These are phyloP conservation scores for Flueggea neowawraea DNA, from an alignment of 441 rosid species.

Conservation along the genomic window DNA sequence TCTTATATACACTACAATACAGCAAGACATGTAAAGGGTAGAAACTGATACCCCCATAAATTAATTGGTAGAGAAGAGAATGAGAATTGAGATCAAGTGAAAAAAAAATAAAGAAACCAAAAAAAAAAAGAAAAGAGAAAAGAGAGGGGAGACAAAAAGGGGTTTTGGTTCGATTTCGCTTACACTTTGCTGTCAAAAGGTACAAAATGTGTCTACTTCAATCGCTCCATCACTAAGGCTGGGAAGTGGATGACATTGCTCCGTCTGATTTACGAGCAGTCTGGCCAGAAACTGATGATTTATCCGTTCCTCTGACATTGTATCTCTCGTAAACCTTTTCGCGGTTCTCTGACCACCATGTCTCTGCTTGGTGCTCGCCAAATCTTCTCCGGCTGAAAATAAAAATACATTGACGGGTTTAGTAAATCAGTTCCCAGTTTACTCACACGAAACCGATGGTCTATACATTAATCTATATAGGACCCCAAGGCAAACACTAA, in stretches of 20 bases:
- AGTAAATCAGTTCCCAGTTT: too few relatives aligned
- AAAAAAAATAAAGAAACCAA: background rate
- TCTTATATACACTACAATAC: slow-evolving; percentile 60
- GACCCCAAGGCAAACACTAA: too few relatives aligned
- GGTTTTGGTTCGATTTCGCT: slow-evolving; percentile 5
- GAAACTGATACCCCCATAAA: slow-evolving; percentile 16
- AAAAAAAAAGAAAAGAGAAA: slow-evolving; percentile 17
- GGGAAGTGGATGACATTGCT: slow-evolving; percentile 52
- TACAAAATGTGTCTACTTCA: slow-evolving; percentile 12
- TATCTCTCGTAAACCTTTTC: slow-evolving; percentile 83
- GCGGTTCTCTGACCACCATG: slow-evolving; percentile 99
- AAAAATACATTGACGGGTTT: slow-evolving; percentile 11
- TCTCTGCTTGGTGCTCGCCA: slow-evolving; percentile 94
- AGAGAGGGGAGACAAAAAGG: background rate
- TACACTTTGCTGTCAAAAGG: slow-evolving; percentile 8
- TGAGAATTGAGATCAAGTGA: slow-evolving; percentile 10
- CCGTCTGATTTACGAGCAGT: slow-evolving; percentile 65
- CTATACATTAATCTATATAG: too few relatives aligned
- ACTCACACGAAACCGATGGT: too few relatives aligned
- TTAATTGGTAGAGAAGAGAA: slow-evolving; percentile 19
- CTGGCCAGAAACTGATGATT: slow-evolving; percentile 55
- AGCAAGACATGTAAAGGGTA: slow-evolving; percentile 21
- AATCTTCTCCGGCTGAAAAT: slow-evolving; percentile 90
- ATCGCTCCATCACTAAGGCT: slow-evolving; percentile 28
- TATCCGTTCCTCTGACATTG: slow-evolving; percentile 77